Percentiles rank a stretch among this genome's conserved stretches.
Conservation (phyloP, 768 basidiomycete genomes). For the Calocera cornea region DNA sequence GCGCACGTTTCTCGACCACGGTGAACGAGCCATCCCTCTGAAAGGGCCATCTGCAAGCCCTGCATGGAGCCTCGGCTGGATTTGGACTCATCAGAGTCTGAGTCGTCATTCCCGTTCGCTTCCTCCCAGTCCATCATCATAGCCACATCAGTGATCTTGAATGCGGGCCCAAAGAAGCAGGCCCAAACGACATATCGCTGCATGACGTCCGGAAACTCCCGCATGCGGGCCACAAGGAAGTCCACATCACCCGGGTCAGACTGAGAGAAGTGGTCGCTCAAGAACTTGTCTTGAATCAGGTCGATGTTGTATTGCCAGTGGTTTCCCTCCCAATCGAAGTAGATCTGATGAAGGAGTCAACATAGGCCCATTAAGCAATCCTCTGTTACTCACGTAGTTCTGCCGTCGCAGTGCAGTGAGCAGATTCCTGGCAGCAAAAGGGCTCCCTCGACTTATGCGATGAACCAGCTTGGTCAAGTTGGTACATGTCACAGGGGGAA, state of each 20-base stretch:
- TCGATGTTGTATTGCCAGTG: conserved; percentile 49
- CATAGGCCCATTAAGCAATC: neutral
- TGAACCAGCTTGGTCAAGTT: conserved; percentile 44
- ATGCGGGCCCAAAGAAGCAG: conserved; percentile 61
- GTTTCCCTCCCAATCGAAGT: conserved; percentile 51
- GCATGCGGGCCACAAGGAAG: conserved; percentile 46
- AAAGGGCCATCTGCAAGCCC: conserved; percentile 50
- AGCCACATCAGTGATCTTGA: conserved; percentile 60
- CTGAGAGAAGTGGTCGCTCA: conserved; percentile 33
- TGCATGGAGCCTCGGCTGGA: conserved; percentile 47
- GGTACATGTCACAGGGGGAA: conserved; percentile 40
- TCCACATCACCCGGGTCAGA: conserved; percentile 48
- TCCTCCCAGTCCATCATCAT: conserved; percentile 64
- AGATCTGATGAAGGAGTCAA: conserved; percentile 34
- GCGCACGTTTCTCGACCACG: conserved; percentile 57
- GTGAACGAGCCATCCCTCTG: conserved; percentile 63
- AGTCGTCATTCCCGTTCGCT: conserved; percentile 27
- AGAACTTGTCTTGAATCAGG: conserved; percentile 42
- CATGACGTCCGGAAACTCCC: conserved; percentile 49
- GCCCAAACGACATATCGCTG: conserved; percentile 58
- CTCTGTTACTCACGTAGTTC: conserved; percentile 36
- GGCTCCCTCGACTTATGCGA: conserved; percentile 49
- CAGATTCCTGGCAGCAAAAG: conserved; percentile 54
- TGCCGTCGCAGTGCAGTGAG: conserved; percentile 51
- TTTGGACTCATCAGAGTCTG: conserved; percentile 23